Base-by-base conservation (phyloP, 1,139 yeast genomes). In the Suhomyces choctaworum region DNA sequence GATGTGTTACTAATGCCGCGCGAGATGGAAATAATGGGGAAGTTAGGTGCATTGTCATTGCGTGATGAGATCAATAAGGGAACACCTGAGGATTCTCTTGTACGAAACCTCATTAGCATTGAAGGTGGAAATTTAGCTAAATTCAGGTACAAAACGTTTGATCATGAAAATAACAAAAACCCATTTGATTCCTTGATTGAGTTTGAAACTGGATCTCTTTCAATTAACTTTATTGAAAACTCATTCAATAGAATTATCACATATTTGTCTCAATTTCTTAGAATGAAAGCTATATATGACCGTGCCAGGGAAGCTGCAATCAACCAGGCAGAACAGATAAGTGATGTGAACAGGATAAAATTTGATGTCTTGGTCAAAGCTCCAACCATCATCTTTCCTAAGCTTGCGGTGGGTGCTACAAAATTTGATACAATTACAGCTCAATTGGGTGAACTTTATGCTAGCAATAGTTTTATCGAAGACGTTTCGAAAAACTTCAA, bases 251-350 rank as follows among this genome's bases (percentile, higher is more conserved):
- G 82, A 45, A 75, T 92, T 8, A 56, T 84, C 27, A 70, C 75
- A 21, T 90, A 80, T 51, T 64, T 88, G 50, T 78, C 78, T 46
- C 85, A 85, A 49, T 86, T 94, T 53, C 83, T 80, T 41, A 76
- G 76, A 48, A 88, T 92, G 96, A 92, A 92, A 58, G 79, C 80
- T 2, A 70, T 90, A 11, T 92, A 84, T 56, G 98, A 92, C 51
- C 68, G 77, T 12, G 95, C 97, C 0, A 74, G 98, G 42, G 88
- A 84, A 49, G 87, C 90, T 9, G 97, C 97, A 0, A 63, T 70
- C 7, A 64, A 66, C 37, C 82, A 80, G 52, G 89, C 90, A 2
- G 73, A 64, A 37, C 85, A 75, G 49, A 76, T 82, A 34, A 82
- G 82, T 37, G 72, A 70, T 44, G 79, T 85, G 1, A 74, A 66